Evolutionary conservation across 2,329 filamentous ascomycete species (phyloP).

Genomic region (Alternaria arbusti): DNA sequence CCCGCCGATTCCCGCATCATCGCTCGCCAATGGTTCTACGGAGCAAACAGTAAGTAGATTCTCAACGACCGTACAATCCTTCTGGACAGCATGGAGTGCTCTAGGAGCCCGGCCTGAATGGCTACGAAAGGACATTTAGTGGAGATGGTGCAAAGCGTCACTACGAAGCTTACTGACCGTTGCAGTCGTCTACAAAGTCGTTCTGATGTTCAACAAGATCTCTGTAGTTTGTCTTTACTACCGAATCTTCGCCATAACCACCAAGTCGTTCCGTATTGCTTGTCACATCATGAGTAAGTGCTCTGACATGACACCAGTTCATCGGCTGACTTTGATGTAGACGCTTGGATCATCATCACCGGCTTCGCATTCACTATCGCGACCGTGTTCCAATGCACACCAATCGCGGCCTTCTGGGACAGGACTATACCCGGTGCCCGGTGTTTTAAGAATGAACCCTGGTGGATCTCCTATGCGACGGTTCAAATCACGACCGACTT

Average conservation of each 20-base stretch:
- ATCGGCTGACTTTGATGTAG: background rate
- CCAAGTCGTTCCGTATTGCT: conserved; percentile 31
- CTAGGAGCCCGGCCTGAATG: background rate
- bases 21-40: conserved; percentile 39
- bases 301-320: background rate
- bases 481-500: conserved; percentile 30
- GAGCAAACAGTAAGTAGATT: conserved; percentile 28
- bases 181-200: conserved; percentile 46
- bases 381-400: conserved; percentile 44
- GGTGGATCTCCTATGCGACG: conserved; percentile 34
- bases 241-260: conserved; percentile 41
- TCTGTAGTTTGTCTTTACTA: conserved; percentile 44
- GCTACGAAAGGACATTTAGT: background rate
- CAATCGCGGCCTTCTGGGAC: conserved; percentile 41
- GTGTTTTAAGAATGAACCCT: conserved; percentile 38
- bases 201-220: conserved; percentile 44
- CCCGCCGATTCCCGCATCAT: conserved; percentile 17
- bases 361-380: conserved; percentile 36
- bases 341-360: conserved; percentile 40
- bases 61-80: background rate
- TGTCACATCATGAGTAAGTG: conserved; percentile 30
- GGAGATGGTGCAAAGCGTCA: background rate
- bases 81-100: background rate
- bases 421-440: conserved; percentile 30
- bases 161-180: background rate